Conservation (phyloP, 2,329 filamentous ascomycete species). For the Ophiostoma montium region DNA sequence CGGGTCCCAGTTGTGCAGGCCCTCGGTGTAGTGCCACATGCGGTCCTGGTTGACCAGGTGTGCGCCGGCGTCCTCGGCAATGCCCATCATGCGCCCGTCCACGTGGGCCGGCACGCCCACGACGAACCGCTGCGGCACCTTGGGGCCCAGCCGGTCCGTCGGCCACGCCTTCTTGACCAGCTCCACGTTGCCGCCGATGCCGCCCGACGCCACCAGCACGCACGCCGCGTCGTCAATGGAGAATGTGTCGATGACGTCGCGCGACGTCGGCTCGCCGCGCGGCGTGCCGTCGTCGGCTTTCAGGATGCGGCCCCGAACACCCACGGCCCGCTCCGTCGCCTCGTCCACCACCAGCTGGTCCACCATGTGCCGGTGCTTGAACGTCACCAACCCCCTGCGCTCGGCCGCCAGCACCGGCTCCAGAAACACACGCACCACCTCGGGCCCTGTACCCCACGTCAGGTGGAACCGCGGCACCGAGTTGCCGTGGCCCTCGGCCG, state of each 20-base stretch:
- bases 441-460: constrained; percentile 47
- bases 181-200: constrained; percentile 48
- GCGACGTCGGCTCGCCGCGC: constrained; percentile 37
- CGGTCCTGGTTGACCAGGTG: constrained; percentile 44
- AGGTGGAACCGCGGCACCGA: constrained; percentile 49
- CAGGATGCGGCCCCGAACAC: constrained; percentile 39
- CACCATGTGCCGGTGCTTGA: constrained; percentile 42
- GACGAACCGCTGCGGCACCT: constrained; percentile 41
- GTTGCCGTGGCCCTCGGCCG: constrained; percentile 44
- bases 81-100: constrained; percentile 49
- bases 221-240: constrained; percentile 34
- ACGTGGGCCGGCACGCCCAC: constrained; percentile 48
- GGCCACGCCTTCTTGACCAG: constrained; percentile 45
- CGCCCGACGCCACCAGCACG: constrained; percentile 41
- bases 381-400: constrained; percentile 37
- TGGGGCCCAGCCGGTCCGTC: constrained; percentile 39
- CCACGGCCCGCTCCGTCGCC: constrained; percentile 32
- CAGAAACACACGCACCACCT: constrained; percentile 41
- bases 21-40: constrained; percentile 56
- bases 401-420: constrained; percentile 41
- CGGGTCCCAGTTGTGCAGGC: constrained; percentile 45
- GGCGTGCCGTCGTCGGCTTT: constrained; percentile 30
- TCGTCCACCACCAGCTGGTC: constrained; percentile 42
- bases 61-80: constrained; percentile 37
- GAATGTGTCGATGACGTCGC: constrained; percentile 34